Evolutionary conservation across 306 rosid genomes (phyloP), one percentile per base, ranked within the genome.

Genomic region (Gynostemma pentaphyllum): DNA sequence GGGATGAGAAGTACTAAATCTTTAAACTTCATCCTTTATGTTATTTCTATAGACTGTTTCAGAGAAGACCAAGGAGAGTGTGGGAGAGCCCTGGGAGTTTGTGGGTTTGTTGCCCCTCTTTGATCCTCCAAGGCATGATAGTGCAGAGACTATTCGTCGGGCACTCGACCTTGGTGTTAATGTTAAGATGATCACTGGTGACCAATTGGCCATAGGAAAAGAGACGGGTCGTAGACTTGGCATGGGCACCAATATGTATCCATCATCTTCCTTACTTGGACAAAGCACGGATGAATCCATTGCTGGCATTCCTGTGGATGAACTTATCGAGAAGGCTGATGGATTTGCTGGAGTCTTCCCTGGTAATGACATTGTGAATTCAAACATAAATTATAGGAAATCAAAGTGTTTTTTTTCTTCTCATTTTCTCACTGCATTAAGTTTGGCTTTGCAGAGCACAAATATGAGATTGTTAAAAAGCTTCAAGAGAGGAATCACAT

Each of bases 301-400:
- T 50, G 79, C 88, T 8, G 23, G 85, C 52, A 78, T 89, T 67
- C 89, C 97, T 21, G 55, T 89, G n/a, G 95, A 86, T 49, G 97
- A 89, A 42, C 89, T 89, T 60, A 86, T 89, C 63, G 97, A 89
- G 76, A 82, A 80, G 83, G 97, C 97, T 16, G 97, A 89, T 64
- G 97, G 97, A 51, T 89, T 89, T 65, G 97, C 97, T 5, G 97
- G 97, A 61, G 97, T 89, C 70, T 89, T 89, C 75, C 97, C 97
- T 2, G 96, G 96, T 89, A 85, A 78, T 14, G 9, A 72, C 9
- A 32, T 1, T 30, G 49, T 59, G 29, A 40, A 30, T 10, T 29
- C 45, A 41, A 66, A 22, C 56, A 48, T 11, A 8, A 27, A 19
- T 14, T 50, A 48, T 18, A 32, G n/a, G 18, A 42, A 42, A 42